Evolutionary conservation across 345 rosid species (phyloP).

Genomic region (Populus alba): DNA sequence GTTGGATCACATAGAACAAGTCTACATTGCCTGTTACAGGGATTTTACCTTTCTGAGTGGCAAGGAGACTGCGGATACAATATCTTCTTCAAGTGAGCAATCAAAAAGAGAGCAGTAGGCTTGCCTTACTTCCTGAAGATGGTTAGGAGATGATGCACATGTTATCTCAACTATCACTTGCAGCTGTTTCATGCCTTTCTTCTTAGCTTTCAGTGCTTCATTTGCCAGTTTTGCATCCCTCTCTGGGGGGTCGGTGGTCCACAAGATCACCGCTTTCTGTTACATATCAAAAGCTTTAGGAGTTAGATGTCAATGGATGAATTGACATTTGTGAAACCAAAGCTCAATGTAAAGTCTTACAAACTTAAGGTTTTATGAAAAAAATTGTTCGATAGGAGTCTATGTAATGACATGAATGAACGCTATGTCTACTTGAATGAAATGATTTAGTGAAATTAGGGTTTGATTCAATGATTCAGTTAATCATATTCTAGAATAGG

Average conservation of each 20-base stretch:
- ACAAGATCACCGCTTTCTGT: conserved; percentile 70
- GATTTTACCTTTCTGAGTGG: conserved; percentile 65
- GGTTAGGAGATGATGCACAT: conserved; percentile 67
- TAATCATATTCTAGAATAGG: no score
- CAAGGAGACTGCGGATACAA: conserved; percentile 37
- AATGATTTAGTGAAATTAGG: no score
- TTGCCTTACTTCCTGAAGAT: conserved; percentile 69
- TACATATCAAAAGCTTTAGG: conserved; percentile 4
- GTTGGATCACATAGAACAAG: neutral
- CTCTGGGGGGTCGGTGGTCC: conserved; percentile 75
- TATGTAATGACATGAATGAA: no score
- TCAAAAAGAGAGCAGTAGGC: conserved; percentile 64
- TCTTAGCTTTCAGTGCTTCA: conserved; percentile 46
- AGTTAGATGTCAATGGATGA: neutral
- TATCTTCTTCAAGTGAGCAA: conserved; percentile 76
- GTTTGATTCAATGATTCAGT: no score
- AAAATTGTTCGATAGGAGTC: no score
- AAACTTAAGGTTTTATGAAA: neutral
- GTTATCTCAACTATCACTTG: conserved; percentile 72
- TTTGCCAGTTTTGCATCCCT: conserved; percentile 78
- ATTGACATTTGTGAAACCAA: neutral
- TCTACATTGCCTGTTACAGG: neutral
- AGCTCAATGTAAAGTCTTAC: neutral
- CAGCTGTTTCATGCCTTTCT: conserved; percentile 41
- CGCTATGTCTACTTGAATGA: no score